phyloP scores from a whole-genome alignment of 2,329 filamentous ascomycete species.

The Cladorrhinum sp. region DNA sequence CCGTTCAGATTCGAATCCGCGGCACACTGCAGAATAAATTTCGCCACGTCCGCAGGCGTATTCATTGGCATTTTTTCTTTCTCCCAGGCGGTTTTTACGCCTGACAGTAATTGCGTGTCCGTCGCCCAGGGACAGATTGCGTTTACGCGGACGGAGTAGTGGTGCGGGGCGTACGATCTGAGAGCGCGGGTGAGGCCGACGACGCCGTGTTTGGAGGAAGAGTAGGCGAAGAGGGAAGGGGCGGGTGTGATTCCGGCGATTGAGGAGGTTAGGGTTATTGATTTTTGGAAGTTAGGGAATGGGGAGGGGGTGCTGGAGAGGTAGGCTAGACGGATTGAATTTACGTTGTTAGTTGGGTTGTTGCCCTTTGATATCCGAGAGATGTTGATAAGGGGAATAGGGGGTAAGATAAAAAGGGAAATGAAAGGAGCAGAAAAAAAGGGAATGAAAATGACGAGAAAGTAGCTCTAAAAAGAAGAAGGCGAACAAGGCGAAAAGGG shows the following conservation, averaged over 20 bases:
- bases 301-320: conserved; percentile 35
- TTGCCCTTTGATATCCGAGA: no score
- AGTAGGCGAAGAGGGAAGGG: conserved; percentile 46
- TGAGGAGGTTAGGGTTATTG: conserved; percentile 33
- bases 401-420: no score
- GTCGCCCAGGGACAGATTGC: conserved; percentile 48
- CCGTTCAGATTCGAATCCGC: conserved; percentile 32
- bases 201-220: conserved; percentile 48
- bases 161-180: conserved; percentile 32
- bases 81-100: conserved; percentile 38
- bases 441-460: no score
- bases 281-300: conserved; percentile 24
- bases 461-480: no score
- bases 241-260: conserved; percentile 48
- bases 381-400: no score
- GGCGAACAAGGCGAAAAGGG: no score
- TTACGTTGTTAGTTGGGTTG: no score
- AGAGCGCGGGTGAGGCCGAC: conserved; percentile 48
- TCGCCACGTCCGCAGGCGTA: conserved; percentile 40
- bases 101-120: conserved; percentile 42
- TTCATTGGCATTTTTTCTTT: conserved; percentile 40
- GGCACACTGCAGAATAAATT: conserved; percentile 38
- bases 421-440: no score
- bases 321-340: no score
- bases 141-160: conserved; percentile 40